Base-by-base conservation (phyloP, 192 early-diverging fungal species). In the Dispira parvispora region DNA sequence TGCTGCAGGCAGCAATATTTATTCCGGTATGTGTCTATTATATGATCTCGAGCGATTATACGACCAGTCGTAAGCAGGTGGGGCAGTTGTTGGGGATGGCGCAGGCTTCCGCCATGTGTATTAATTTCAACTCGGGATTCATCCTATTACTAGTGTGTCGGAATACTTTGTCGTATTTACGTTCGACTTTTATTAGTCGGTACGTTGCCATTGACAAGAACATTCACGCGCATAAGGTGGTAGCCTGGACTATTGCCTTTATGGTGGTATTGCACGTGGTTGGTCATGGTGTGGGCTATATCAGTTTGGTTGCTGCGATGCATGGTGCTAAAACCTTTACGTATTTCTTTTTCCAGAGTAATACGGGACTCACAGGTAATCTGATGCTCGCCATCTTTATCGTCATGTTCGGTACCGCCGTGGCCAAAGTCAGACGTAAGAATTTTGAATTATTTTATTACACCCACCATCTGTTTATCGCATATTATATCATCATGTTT, bases 381-480 rank as follows among this genome's bases (percentile, higher is more conserved):
- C 65, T 70, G 18, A 32, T 75, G 61, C 43, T 73, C 49, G 69
- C 74, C 44, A 21, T 75, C 55, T 62, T 73, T 52, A 61, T 70
- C n/a, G 50, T 68, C 43, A 46, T 78, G 42, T 71, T 67, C 43
- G 63, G 63, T 58, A 62, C 73, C 27, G 70, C 69, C 43, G 27
- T 71, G 3, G 73, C 76, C 13, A 62, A 56, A 2, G 63, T 78
- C 46, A 65, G 76, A 11, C 63, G 71, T 14, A 46, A 45, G 61
- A 61, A 69, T 45, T 46, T 70, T 63, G 88, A 92, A 73, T 75
- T 83, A 57, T 92, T 92, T 69, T 92, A 88, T 82, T 87, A 83
- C 77, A 82, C 85, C 55, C 88, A 92, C 75, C 88, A 91, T 65
- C 75, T 92, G 52, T 92, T 92, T 71, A 78, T 90, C 65, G 73